These are phyloP conservation scores for Backusella macrospora DNA, from an alignment of 192 early-diverging fungal species.

Conservation along the genomic window DNA sequence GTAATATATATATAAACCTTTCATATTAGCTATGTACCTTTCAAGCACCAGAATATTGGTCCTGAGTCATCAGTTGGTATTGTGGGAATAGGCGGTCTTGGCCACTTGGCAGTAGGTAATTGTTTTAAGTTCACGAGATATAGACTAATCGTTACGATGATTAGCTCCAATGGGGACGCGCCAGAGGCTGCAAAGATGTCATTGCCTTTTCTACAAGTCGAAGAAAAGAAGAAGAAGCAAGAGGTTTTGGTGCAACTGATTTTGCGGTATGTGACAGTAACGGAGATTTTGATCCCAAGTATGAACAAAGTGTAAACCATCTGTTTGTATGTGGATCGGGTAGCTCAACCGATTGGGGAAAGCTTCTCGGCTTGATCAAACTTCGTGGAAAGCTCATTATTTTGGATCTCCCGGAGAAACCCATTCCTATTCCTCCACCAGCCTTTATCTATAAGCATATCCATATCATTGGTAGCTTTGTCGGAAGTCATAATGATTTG, in stretches of 20 bases:
- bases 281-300: slow-evolving; percentile 2
- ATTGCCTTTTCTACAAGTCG: slow-evolving; percentile 56
- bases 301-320: slow-evolving; percentile 36
- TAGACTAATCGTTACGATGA: neutral
- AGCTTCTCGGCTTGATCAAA: slow-evolving; percentile 53
- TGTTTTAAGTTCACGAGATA: neutral
- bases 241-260: slow-evolving; percentile 60
- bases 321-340: slow-evolving; percentile 42
- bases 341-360: slow-evolving; percentile 47
- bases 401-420: slow-evolving; percentile 64
- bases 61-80: slow-evolving; percentile 56
- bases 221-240: slow-evolving; percentile 59
- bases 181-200: slow-evolving; percentile 50
- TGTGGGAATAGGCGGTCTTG: slow-evolving; percentile 70
- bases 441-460: slow-evolving; percentile 54
- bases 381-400: slow-evolving; percentile 64
- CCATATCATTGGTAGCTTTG: slow-evolving; percentile 64
- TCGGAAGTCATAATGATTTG: slow-evolving; percentile 60
- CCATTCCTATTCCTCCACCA: slow-evolving; percentile 46
- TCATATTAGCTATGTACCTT: slow-evolving; percentile 45
- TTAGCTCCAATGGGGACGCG: slow-evolving; percentile 62
- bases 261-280: slow-evolving; percentile 37
- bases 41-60: slow-evolving; percentile 50
- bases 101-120: slow-evolving; percentile 56
- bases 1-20: slow-evolving; percentile 28